phyloP scores from a whole-genome alignment of 2,329 filamentous ascomycete genomes.

The Epichloe sibirici region DNA sequence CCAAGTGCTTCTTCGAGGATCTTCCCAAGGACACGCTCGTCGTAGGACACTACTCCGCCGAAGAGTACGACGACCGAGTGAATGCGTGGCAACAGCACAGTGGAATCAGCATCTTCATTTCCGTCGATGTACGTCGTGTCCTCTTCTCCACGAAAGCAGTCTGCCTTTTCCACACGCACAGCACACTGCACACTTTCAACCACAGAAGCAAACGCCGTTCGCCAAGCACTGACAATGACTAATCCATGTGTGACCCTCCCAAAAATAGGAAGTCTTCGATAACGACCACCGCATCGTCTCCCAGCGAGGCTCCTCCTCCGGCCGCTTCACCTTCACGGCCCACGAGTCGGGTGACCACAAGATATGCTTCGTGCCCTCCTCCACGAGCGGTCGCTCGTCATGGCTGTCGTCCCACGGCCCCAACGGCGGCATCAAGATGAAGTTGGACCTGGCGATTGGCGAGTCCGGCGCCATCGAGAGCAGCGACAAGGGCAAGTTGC shows the following conservation, averaged over 20 bases:
- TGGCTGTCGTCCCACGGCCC: conserved; percentile 57
- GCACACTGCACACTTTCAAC: neutral
- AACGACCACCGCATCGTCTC: conserved; percentile 93
- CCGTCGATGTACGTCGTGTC: conserved; percentile 56
- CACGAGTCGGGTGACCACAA: conserved; percentile 91
- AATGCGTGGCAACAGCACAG: conserved; percentile 60
- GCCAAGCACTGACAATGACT: neutral
- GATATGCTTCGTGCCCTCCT: conserved; percentile 84
- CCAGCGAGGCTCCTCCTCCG: conserved; percentile 61
- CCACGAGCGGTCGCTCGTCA: conserved; percentile 52
- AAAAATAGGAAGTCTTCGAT: conserved; percentile 71
- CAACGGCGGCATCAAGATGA: conserved; percentile 70
- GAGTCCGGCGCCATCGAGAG: conserved; percentile 90
- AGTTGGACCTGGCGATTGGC: conserved; percentile 84
- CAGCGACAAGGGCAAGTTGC: conserved; percentile 83
- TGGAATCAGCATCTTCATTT: conserved; percentile 74
- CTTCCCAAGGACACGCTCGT: conserved; percentile 95
- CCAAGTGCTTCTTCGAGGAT: conserved; percentile 98
- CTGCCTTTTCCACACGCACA: neutral
- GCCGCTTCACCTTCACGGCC: conserved; percentile 91
- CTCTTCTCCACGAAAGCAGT: neutral
- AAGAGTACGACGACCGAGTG: conserved; percentile 65
- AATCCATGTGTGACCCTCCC: neutral
- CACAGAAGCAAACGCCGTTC: too few species aligned
- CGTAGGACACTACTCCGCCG: conserved; percentile 80